Evolutionary conservation across 1,139 yeast species (phyloP).

Genomic region (Geotrichum candidum): DNA sequence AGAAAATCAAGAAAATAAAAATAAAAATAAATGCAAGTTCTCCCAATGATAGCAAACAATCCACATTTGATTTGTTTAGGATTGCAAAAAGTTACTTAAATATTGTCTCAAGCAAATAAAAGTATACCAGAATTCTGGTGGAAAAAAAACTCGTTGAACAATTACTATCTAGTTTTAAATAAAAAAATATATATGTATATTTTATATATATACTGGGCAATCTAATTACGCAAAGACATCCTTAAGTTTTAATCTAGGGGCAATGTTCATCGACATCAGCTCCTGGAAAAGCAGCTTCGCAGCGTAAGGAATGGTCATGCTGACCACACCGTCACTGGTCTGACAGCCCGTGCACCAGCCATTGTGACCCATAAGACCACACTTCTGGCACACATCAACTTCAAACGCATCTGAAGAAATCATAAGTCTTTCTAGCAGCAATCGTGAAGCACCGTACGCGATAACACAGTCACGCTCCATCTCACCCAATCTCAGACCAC

Average conservation of each 20-base stretch:
- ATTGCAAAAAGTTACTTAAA: too few species aligned
- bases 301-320: slow-evolving; percentile 97
- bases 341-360: slow-evolving; percentile 97
- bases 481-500: slow-evolving; percentile 97
- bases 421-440: slow-evolving; percentile 90
- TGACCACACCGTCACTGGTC: slow-evolving; percentile 76
- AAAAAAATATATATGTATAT: too few species aligned
- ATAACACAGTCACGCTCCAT: slow-evolving; percentile 99
- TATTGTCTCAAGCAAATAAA: not conserved
- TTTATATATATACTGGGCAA: not conserved
- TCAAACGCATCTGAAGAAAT: slow-evolving; percentile 96
- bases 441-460: slow-evolving; percentile 97
- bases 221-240: slow-evolving; percentile 53
- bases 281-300: slow-evolving; percentile 95
- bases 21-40: not conserved
- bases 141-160: not conserved
- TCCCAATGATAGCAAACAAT: not conserved
- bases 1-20: not conserved
- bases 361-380: slow-evolving; percentile 98
- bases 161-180: too few species aligned
- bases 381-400: slow-evolving; percentile 86
- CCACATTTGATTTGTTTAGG: too few species aligned
- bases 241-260: slow-evolving; percentile 85
- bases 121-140: not conserved
- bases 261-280: slow-evolving; percentile 92